Base-by-base conservation (phyloP, 163 green algal species). In the Trebouxia gelatinosa region DNA sequence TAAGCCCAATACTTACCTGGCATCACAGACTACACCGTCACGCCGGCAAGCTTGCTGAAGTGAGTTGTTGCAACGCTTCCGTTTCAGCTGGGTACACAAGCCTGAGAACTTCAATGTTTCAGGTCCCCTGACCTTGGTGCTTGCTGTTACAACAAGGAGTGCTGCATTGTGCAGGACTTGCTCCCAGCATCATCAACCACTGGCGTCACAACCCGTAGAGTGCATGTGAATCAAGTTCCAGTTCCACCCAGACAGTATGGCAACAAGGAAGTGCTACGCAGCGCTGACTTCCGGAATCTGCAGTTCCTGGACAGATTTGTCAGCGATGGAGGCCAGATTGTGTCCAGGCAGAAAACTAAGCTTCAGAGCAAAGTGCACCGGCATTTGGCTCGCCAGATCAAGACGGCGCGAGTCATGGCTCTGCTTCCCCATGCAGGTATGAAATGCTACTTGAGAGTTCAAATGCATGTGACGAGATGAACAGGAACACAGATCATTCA, bases 311-410 rank as follows among this genome's bases (percentile, higher is more conserved):
- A 76, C 32, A 19, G n/a, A 3, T 76, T 76, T 64, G 68, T 76
- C 17, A 64, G 11, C 13, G 40, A 61, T 31, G 46, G 40, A 5
- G 68, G 68, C 6, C 68, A 76, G 68, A 59, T 76, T 39, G 3
- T 46, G 28, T 6, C 40, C 39, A 59, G 68, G 19, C 43, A 29
- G 32, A 59, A 61, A 28, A 76, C 40, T 3, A 43, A 61, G 29
- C 68, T 76, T 11, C 43, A 76, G n/a, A 19, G 29, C 1, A 59
- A 76, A 31, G 68, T 76, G n/a, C 68, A 76, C 21, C n/a, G 68
- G 29, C 68, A 76, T 43, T 43, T 76, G 68, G 46, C 46, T 13
- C 43, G 68, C 19, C 68, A 76, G 28, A 76, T 76, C 68, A 76
- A 76, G 68, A 76, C 68, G 29, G 68, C 68, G 6, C 39, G 68